Evolutionary conservation across 805 yeast species (phyloP), one percentile per base, ranked within the genome.

Genomic region (Saccharomyces kudriavzevii): DNA sequence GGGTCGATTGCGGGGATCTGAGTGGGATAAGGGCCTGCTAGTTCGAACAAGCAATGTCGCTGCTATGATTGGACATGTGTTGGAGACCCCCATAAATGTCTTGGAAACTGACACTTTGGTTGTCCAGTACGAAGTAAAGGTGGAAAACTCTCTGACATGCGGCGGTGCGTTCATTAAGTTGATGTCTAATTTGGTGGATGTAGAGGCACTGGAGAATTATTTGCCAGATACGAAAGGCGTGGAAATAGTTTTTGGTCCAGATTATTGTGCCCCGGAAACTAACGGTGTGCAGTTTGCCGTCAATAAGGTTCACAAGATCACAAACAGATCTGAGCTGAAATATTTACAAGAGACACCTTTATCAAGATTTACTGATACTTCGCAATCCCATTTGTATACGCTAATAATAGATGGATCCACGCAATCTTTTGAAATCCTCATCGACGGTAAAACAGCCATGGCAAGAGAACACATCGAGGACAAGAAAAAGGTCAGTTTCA

Each of bases 221-320:
- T 74, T 66, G 1, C 69, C 74, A 58, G 78, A 80, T 56, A 82
- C 76, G 27, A 78, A 95, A 3, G 87, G 90, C 1, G 89, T 85
- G 71, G 89, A 86, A 69, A 72, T 91, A 58, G 86, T 91, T 92
- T 91, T 91, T 73, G 97, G 97, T 22, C 97, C 97, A 47, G 97
- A 91, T 70, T 82, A 79, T 67, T 91, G 97, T 72, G 96, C 96
- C 2, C 66, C 82, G 51, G 59, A 58, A 35, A 78, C 85, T 47
- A 87, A 89, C 72, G 86, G 83, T 69, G 84, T 91, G 31, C 96
- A 87, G 64, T 81, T 90, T 59, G 87, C 89, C 53, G 63, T 89
- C 55, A 79, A 77, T 54, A 78, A 87, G 61, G 75, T 76, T 61
- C 78, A 80, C 66, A 83, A 82, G 47, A 56, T 63, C 26, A 75